A percentile compares a stretch with the other conserved stretches of the same genome.
phyloP scores from a whole-genome alignment of 352 stramenopile species.

The Stephanocyclus meneghinianus region DNA sequence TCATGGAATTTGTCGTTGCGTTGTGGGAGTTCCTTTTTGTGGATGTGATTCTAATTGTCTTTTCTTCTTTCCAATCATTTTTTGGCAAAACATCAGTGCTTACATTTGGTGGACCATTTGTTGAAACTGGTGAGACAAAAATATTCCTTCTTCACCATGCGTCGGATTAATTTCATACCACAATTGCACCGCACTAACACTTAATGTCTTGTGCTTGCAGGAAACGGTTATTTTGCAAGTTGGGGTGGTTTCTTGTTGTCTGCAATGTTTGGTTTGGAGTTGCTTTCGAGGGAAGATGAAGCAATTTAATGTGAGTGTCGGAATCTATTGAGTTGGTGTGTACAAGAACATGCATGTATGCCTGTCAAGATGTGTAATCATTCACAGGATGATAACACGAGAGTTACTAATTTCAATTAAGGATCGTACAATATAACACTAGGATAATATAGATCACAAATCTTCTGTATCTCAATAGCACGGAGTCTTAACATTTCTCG shows the following conservation, averaged over 20 bases:
- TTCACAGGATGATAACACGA: background rate
- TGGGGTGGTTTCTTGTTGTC: constrained; percentile 37
- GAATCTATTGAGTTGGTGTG: background rate
- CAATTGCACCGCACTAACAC: background rate
- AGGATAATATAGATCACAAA: too few relatives aligned
- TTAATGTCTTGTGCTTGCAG: constrained; percentile 13
- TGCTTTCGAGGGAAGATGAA: constrained; percentile 33
- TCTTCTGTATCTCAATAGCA: too few relatives aligned
- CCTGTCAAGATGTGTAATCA: too few relatives aligned
- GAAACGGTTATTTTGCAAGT: constrained; percentile 47
- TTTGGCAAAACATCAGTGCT: background rate
- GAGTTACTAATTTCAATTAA: too few relatives aligned
- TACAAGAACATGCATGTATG: background rate
- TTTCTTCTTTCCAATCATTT: background rate
- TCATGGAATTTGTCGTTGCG: background rate
- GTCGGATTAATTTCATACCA: too few relatives aligned
- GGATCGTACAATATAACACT: too few relatives aligned
- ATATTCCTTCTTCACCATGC: background rate
- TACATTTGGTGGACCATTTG: constrained; percentile 36
- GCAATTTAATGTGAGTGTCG: constrained; percentile 19
- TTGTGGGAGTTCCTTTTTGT: background rate
- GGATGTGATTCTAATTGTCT: background rate
- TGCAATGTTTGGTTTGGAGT: constrained; percentile 24
- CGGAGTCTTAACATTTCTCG: too few relatives aligned
- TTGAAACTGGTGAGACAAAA: constrained; percentile 23